Conservation (phyloP, 176 grass and related monocot species). For the maize (Zea mays) region Zm-B73-REFERENCE-NAM-5.0 NC_050096.1:268974501-268975000, state of each 20-base stretch:
- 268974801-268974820: neutral
- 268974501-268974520: conserved; percentile 51
- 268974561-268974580: neutral
- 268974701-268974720: neutral
- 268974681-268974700: neutral
- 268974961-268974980: neutral
- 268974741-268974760: neutral
- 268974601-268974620: neutral
- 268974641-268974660: neutral
- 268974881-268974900: neutral
- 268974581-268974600: neutral
- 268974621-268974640: neutral
- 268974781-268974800: neutral
- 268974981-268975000: neutral
- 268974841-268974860: neutral
- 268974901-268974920: neutral
- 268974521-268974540: conserved; percentile 6
- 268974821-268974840: neutral
- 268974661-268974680: neutral
- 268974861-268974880: neutral
- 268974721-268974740: neutral
- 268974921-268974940: neutral
- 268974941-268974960: neutral
- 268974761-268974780: neutral
- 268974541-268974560: conserved; percentile 41